These are phyloP conservation scores for Rhinocladiella mackenziei DNA, from an alignment of 2,329 filamentous ascomycete species.

Conservation along the genomic window DNA sequence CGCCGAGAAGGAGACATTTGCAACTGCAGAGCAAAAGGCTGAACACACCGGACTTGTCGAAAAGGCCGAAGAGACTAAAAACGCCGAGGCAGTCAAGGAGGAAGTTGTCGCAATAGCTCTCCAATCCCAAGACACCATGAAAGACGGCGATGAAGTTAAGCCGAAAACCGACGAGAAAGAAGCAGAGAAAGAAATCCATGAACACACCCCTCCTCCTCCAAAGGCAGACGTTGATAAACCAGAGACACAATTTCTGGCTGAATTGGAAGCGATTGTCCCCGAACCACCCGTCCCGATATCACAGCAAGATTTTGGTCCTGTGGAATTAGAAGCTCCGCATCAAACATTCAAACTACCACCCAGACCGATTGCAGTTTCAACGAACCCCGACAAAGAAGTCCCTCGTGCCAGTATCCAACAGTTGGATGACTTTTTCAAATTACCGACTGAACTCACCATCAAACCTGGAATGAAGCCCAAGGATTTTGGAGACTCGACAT, in stretches of 20 bases:
- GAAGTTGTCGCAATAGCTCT: background rate
- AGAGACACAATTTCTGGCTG: slow-evolving; percentile 21
- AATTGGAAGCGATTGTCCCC: slow-evolving; percentile 25
- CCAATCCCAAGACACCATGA: background rate
- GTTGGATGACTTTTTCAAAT: slow-evolving; percentile 20
- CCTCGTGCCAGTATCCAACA: slow-evolving; percentile 13
- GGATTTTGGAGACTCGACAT: slow-evolving; percentile 13
- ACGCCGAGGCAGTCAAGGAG: background rate
- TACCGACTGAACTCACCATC: slow-evolving; percentile 11
- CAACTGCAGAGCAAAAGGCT: slow-evolving; percentile 5
- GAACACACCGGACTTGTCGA: background rate
- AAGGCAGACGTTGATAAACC: background rate
- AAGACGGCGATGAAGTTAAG: background rate
- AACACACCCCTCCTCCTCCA: no score
- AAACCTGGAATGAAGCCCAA: slow-evolving; percentile 19
- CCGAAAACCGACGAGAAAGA: background rate
- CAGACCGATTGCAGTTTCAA: slow-evolving; percentile 9
- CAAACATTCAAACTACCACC: slow-evolving; percentile 25
- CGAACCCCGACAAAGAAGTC: slow-evolving; percentile 13
- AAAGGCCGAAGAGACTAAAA: background rate
- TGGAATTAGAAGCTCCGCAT: slow-evolving; percentile 26
- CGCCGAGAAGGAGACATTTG: slow-evolving; percentile 13
- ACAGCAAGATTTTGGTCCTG: slow-evolving; percentile 14
- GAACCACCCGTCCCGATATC: slow-evolving; percentile 1
- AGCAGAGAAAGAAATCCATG: background rate